Evolutionary conservation across 106 monocot genomes (phyloP), one percentile per base, ranked within the genome.

Genomic region (Allium sativum): DNA sequence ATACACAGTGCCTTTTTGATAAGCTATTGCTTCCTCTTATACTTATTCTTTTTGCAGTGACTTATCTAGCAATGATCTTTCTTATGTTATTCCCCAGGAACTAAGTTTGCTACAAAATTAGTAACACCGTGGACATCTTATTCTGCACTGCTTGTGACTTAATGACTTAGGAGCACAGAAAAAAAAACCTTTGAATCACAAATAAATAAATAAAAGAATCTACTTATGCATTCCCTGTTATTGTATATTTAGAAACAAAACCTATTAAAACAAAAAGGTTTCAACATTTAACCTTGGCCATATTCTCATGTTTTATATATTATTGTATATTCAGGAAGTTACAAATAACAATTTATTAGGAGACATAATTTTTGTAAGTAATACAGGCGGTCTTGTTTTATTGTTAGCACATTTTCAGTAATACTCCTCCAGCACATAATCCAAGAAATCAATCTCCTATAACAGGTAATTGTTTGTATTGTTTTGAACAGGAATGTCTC

Each of bases 21-120:
- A 42, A 1, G 31, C 21, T 14, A n/a, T 55, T n/a, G 52, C 21
- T 12, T 12, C 47, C 18, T 58, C 19, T 40, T 18, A 8, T 9
- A 42, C 20, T 20, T 45, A 40, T 45, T 31, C 0, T 58, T 40
- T n/a, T 71, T 79, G 44, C 58, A 96, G 95, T 76, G 90, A 96
- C 75, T 21, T 96, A 47, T 87, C 90, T 2, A 73, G 57, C 47
- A 96, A 96, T 69, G 77, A 67, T 2, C 65, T 90, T 13, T 79
- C 77, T 8, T 86, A 87, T 48, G 40, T 68, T 56, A 77, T 96
- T 40, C 90, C 95, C 5, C 76, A 82, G 43, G 95, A 96, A 75
- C 68, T 96, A 60, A 84, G 90, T 19, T 68, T 90, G 50, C 79
- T 96, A 18, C 90, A 96, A 63, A 87, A 87, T 75, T 96, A n/a